Conservation (phyloP, 2,329 filamentous ascomycete genomes). For the Parastagonospora nodorum region DNA sequence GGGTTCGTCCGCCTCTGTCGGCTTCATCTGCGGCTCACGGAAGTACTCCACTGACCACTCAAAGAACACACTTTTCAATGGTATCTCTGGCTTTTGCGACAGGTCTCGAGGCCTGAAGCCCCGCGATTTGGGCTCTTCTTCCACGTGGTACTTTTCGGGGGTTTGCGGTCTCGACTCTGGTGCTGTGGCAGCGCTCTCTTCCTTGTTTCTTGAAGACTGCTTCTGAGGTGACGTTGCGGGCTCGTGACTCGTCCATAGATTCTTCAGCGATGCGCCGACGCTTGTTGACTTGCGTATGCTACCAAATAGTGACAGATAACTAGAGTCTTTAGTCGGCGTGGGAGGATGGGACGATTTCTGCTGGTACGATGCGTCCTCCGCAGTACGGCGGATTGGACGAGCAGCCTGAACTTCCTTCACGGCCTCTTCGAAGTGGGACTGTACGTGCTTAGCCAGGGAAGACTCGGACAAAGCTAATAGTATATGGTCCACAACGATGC, state of each 20-base stretch:
- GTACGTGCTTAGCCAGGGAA: conserved; percentile 71
- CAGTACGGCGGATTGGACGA: conserved; percentile 49
- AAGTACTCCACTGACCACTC: conserved; percentile 98
- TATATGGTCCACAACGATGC: conserved; percentile 83
- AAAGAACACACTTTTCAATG: conserved; percentile 81
- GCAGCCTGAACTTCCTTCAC: conserved; percentile 48
- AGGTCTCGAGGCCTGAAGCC: conserved; percentile 69
- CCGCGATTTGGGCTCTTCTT: conserved; percentile 78
- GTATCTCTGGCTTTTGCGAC: conserved; percentile 66
- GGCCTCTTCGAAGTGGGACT: conserved; percentile 76
- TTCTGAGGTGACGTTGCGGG: conserved; percentile 34
- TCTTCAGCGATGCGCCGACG: conserved; percentile 68
- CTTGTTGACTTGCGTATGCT: conserved; percentile 67
- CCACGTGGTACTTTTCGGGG: conserved; percentile 69
- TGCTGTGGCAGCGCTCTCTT: conserved; percentile 66
- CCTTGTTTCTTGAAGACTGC: conserved; percentile 51
- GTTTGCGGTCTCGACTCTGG: conserved; percentile 73
- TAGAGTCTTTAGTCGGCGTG: conserved; percentile 59
- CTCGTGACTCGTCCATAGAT: conserved; percentile 56
- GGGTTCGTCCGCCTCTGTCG: conserved; percentile 92
- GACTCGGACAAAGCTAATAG: conserved; percentile 80
- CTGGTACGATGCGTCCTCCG: conserved; percentile 44
- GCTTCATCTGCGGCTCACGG: conserved; percentile 97
- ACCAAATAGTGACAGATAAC: conserved; percentile 61
- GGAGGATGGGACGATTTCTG: conserved; percentile 53